phyloP scores from a whole-genome alignment of 441 rosid species.

The Biscutella laevigata region DNA sequence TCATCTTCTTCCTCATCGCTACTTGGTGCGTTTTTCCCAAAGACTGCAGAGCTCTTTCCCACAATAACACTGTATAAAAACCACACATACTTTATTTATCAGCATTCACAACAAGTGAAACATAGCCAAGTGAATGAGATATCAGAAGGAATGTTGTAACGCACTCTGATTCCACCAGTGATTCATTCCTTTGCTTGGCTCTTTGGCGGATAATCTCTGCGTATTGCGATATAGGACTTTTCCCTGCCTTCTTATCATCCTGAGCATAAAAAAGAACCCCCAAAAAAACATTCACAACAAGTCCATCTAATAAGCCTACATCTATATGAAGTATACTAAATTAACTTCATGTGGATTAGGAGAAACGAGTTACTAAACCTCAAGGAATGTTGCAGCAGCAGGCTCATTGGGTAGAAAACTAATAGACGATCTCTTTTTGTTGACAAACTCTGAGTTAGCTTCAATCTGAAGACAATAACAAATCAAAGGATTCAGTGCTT shows the following conservation, averaged over 20 bases:
- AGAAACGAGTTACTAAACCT: slow-evolving; percentile 36
- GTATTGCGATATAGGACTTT: slow-evolving; percentile 63
- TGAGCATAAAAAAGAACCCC: slow-evolving; percentile 23
- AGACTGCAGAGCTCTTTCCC: slow-evolving; percentile 63
- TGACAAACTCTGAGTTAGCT: slow-evolving; percentile 52
- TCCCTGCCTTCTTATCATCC: slow-evolving; percentile 57
- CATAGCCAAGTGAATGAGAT: no score
- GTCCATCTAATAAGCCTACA: no score
- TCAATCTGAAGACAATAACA: slow-evolving; percentile 51
- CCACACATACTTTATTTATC: no score
- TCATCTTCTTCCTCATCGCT: slow-evolving; percentile 56
- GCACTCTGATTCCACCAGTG: slow-evolving; percentile 79
- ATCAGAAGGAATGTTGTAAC: no score
- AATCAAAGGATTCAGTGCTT: no score
- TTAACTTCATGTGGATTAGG: neutral
- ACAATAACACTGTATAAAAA: slow-evolving; percentile 61
- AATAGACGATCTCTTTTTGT: slow-evolving; percentile 46
- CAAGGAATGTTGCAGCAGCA: slow-evolving; percentile 55
- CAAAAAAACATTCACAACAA: neutral
- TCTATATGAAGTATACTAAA: no score
- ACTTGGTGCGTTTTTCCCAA: slow-evolving; percentile 38
- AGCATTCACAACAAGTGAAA: no score
- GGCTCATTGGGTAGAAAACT: slow-evolving; percentile 65
- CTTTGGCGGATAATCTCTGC: slow-evolving; percentile 42
- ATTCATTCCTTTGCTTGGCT: slow-evolving; percentile 60